Conservation (phyloP, 768 basidiomycete species). For the Auriscalpium orientale region DNA sequence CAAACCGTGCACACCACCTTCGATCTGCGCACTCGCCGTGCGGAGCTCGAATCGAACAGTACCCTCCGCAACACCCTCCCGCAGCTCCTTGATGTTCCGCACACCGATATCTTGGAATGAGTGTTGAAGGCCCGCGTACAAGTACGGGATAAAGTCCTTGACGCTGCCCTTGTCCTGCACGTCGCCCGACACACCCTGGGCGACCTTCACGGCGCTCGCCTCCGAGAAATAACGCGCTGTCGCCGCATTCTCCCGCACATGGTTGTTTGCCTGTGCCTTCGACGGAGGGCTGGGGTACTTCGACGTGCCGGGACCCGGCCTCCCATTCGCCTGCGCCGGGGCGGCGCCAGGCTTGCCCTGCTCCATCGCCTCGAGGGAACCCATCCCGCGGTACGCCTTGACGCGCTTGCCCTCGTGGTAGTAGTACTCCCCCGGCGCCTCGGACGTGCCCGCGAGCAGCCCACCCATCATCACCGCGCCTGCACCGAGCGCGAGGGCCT, state of each 20-base stretch:
- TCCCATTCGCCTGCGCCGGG: conserved; percentile 20
- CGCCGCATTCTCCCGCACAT: conserved; percentile 80
- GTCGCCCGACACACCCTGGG: conserved; percentile 92
- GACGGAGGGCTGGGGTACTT: conserved; percentile 44
- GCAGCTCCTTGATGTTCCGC: conserved; percentile 55
- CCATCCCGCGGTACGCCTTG: conserved; percentile 99
- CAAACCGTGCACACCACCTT: conserved; percentile 92
- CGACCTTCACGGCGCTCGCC: conserved; percentile 88
- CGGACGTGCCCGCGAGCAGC: conserved; percentile 89
- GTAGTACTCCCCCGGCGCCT: conserved; percentile 98
- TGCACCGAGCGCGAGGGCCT: conserved; percentile 90
- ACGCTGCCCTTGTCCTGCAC: conserved; percentile 97
- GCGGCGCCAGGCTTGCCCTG: conserved; percentile 48
- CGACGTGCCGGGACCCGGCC: conserved; percentile 8
- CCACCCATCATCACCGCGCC: conserved; percentile 99
- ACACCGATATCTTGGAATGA: conserved; percentile 92
- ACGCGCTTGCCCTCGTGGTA: conserved; percentile 99
- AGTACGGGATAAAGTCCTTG: conserved; percentile 84
- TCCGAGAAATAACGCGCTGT: conserved; percentile 96
- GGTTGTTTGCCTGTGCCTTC: conserved; percentile 21
- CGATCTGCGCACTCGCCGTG: conserved; percentile 91
- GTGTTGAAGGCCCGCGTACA: conserved; percentile 80
- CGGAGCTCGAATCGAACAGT: conserved; percentile 84
- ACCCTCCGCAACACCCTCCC: conserved; percentile 56
- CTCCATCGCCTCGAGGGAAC: conserved; percentile 78